Evolutionary conservation across 345 rosid species (phyloP).

Genomic region (Orychophragmus violaceus): DNA sequence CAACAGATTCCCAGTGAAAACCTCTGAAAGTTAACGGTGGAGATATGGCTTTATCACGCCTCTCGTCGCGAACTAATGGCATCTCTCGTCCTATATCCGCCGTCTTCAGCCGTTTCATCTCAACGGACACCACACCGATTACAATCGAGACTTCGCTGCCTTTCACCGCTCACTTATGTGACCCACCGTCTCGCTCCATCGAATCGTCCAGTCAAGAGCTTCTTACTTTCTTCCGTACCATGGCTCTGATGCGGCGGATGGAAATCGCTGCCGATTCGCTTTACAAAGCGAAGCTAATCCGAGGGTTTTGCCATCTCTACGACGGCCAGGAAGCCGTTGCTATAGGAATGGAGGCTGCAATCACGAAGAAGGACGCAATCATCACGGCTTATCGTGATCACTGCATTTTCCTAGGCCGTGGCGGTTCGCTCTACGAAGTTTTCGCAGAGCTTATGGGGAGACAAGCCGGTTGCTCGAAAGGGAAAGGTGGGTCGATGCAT

Average conservation of each 20-base stretch:
- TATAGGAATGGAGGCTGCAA: constrained; percentile 91
- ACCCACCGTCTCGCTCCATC: constrained; percentile 73
- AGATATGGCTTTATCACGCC: constrained; percentile 58
- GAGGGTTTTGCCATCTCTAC: constrained; percentile 96
- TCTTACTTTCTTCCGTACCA: constrained; percentile 58
- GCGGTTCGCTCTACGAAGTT: constrained; percentile 64
- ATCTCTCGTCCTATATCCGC: constrained; percentile 35
- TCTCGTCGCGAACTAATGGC: constrained; percentile 31
- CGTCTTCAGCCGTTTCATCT: constrained; percentile 52
- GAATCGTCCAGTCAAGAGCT: constrained; percentile 64
- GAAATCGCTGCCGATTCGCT: constrained; percentile 97
- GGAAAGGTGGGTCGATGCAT: constrained; percentile 98
- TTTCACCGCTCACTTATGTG: constrained; percentile 70
- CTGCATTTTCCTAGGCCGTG: constrained; percentile 74
- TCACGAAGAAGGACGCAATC: constrained; percentile 72
- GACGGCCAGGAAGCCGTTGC: constrained; percentile 97
- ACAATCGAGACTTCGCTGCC: constrained; percentile 85
- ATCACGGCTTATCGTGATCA: constrained; percentile 94
- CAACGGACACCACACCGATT: constrained; percentile 62
- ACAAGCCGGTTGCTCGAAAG: constrained; percentile 70
- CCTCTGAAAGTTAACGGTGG: constrained; percentile 2
- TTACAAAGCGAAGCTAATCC: constrained; percentile 91
- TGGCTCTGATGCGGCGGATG: constrained; percentile 92
- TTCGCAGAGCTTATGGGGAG: constrained; percentile 95
- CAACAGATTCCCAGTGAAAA: neutral